Evolutionary conservation across 2,329 filamentous ascomycete species (phyloP).

Genomic region (Geosmithia putterillii): DNA sequence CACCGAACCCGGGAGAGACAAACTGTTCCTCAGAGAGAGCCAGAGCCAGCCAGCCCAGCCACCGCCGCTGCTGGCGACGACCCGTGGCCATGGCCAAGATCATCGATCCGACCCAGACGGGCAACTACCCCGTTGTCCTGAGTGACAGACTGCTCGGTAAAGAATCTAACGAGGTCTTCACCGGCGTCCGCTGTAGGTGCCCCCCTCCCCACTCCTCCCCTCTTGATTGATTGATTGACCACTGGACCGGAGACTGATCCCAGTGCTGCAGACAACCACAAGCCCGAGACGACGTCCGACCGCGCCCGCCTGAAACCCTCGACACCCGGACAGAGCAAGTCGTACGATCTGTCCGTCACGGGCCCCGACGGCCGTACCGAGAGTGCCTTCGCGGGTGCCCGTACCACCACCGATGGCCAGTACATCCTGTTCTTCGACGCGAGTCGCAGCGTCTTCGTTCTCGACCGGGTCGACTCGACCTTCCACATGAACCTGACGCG

Average conservation of each 20-base stretch:
- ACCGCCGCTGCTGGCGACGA: background rate
- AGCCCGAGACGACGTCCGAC: constrained; percentile 37
- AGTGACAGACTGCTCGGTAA: constrained; percentile 49
- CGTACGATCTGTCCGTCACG: constrained; percentile 43
- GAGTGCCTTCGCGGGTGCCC: constrained; percentile 48
- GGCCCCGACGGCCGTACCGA: constrained; percentile 35
- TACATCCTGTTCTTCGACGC: constrained; percentile 68
- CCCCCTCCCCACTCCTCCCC: background rate
- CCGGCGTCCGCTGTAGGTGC: constrained; percentile 44
- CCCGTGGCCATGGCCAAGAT: constrained; percentile 19
- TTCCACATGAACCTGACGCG: constrained; percentile 78
- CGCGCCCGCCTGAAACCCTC: constrained; percentile 39
- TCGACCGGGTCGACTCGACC: constrained; percentile 70
- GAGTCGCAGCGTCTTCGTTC: constrained; percentile 59
- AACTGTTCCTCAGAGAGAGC: too few relatives aligned
- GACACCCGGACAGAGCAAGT: constrained; percentile 29
- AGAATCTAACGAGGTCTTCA: constrained; percentile 44
- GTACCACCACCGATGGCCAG: constrained; percentile 41
- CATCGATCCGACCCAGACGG: constrained; percentile 48
- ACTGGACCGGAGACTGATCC: background rate
- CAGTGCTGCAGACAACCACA: constrained; percentile 45
- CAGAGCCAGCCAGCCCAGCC: background rate
- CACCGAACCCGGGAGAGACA: too few relatives aligned
- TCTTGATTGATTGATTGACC: background rate
- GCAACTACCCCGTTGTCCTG: constrained; percentile 50